phyloP scores from a whole-genome alignment of 2,329 filamentous ascomycete genomes.

The Microascus cirrosus region DNA sequence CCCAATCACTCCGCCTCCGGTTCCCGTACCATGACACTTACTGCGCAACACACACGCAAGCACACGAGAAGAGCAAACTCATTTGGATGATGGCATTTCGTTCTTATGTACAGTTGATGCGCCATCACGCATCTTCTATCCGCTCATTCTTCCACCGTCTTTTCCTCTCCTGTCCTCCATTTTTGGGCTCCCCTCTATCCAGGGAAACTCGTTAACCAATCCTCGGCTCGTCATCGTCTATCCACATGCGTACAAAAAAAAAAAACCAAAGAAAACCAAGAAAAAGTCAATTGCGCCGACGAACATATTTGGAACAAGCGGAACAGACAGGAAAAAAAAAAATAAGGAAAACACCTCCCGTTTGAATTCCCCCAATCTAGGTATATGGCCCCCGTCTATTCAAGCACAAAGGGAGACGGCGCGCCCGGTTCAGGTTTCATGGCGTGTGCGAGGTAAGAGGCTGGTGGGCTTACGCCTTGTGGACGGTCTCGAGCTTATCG shows the following conservation, averaged over 20 bases:
- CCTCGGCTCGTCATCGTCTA: background rate
- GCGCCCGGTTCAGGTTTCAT: background rate
- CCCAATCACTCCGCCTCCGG: background rate
- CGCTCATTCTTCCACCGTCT: background rate
- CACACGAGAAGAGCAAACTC: background rate
- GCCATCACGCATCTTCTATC: background rate
- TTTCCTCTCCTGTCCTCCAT: background rate
- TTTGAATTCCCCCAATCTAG: background rate
- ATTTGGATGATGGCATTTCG: background rate
- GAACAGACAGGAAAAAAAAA: background rate
- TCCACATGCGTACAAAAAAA: background rate
- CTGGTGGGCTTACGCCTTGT: slow-evolving; percentile 20
- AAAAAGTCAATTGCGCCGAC: background rate
- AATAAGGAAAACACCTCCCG: background rate
- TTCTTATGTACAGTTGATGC: background rate
- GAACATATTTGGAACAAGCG: background rate
- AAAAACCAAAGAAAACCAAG: background rate
- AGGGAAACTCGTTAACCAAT: background rate
- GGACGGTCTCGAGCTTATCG: slow-evolving; percentile 82
- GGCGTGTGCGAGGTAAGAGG: background rate
- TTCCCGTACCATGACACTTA: background rate
- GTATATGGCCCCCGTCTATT: background rate
- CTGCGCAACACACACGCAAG: background rate
- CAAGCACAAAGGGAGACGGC: background rate
- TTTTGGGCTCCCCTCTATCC: background rate